These are phyloP conservation scores for Phytomonas serpens DNA, from an alignment of 208 protist genomes.

Conservation along the genomic window DNA sequence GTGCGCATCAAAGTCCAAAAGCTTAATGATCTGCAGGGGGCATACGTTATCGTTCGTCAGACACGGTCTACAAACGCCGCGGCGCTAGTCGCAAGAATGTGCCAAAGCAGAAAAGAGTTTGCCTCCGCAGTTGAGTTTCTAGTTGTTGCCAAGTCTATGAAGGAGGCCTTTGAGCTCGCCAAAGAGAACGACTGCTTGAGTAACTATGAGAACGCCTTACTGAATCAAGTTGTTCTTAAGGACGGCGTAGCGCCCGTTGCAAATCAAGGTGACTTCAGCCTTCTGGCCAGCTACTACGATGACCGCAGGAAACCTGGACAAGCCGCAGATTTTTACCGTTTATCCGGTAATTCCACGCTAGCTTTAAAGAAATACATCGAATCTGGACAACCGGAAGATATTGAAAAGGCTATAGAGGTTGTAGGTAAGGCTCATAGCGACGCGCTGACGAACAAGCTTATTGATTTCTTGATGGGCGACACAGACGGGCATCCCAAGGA, in stretches of 20 bases:
- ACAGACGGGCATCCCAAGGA: constrained; percentile 94
- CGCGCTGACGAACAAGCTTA: constrained; percentile 89
- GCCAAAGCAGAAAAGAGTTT: constrained; percentile 79
- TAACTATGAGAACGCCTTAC: constrained; percentile 73
- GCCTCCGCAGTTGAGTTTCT: constrained; percentile 95
- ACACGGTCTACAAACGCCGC: constrained; percentile 90
- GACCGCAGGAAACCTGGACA: constrained; percentile 60
- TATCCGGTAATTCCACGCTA: constrained; percentile 79
- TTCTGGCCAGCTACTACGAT: constrained; percentile 93
- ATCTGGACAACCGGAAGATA: constrained; percentile 70
- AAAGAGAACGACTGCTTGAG: constrained; percentile 81
- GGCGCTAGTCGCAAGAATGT: constrained; percentile 87
- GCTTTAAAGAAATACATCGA: constrained; percentile 91
- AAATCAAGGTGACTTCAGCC: constrained; percentile 65
- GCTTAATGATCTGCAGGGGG: constrained; percentile 89
- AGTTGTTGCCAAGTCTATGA: constrained; percentile 86
- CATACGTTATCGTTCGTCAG: constrained; percentile 93
- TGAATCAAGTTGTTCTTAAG: constrained; percentile 69
- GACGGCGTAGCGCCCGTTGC: constrained; percentile 73
- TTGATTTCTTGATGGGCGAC: constrained; percentile 96
- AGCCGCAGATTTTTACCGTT: constrained; percentile 90
- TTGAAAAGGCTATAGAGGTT: constrained; percentile 91
- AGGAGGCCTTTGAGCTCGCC: constrained; percentile 93
- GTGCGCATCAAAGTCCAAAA: constrained; percentile 93
- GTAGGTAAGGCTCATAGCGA: constrained; percentile 92